Evolutionary conservation across 208 protist species (phyloP).

Genomic region (Vickermania spadyakhi): DNA sequence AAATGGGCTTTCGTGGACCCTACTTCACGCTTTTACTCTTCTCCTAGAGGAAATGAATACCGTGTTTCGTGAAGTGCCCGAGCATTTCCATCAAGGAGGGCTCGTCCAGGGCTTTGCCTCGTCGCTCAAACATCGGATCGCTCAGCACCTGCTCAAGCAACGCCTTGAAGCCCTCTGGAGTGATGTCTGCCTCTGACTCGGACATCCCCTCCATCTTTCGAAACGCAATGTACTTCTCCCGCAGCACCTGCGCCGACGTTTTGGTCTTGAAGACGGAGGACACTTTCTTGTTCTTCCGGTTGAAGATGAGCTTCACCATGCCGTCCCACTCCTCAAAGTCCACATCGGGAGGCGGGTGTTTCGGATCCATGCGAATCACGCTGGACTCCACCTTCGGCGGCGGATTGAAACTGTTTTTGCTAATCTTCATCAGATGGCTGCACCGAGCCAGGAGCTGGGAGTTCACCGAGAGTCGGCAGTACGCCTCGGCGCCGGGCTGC

Average conservation of each 20-base stretch:
- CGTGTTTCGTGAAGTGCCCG: constrained; percentile 64
- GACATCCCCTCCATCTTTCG: constrained; percentile 69
- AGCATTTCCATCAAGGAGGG: constrained; percentile 76
- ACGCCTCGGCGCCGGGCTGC: constrained; percentile 95
- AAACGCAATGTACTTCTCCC: constrained; percentile 81
- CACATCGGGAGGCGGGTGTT: constrained; percentile 94
- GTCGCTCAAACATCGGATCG: constrained; percentile 69
- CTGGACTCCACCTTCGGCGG: constrained; percentile 99
- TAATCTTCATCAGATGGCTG: constrained; percentile 98
- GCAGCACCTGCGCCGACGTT: constrained; percentile 42
- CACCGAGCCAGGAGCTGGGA: constrained; percentile 97
- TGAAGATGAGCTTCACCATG: constrained; percentile 97
- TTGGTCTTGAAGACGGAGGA: constrained; percentile 95
- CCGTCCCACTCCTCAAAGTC: constrained; percentile 99
- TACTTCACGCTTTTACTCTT: too few relatives aligned
- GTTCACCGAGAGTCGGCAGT: constrained; percentile 99
- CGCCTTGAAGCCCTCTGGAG: constrained; percentile 51
- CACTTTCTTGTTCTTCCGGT: constrained; percentile 99
- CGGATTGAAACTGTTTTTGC: constrained; percentile 99
- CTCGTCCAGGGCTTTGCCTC: constrained; percentile 65
- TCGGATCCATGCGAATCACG: constrained; percentile 98
- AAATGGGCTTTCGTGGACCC: too few relatives aligned
- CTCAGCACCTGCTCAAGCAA: constrained; percentile 57
- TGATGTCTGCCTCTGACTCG: constrained; percentile 11
- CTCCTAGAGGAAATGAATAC: constrained; percentile 78